Evolutionary conservation across 257 asterid species (phyloP).

Genomic region (Scutellaria barbata): DNA sequence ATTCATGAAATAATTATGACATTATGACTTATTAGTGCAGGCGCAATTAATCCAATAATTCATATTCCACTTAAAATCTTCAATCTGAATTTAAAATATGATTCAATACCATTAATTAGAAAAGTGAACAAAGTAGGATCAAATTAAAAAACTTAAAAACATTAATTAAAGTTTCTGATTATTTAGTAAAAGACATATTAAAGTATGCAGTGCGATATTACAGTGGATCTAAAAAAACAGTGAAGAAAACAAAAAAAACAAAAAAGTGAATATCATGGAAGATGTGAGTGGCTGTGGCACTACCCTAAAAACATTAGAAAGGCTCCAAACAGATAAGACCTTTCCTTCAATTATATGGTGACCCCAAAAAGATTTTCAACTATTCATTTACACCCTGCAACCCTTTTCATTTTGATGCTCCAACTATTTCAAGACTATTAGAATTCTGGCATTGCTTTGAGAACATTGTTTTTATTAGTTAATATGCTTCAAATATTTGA

Average conservation of each 20-base stretch:
- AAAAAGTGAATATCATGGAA: neutral
- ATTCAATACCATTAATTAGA: no score
- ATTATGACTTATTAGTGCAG: neutral
- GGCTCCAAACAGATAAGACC: neutral
- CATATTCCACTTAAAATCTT: neutral
- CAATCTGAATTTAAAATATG: neutral
- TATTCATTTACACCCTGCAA: neutral
- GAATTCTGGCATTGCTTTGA: no score
- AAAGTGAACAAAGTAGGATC: no score
- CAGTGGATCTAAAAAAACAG: neutral
- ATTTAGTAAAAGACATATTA: no score
- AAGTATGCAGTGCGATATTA: no score
- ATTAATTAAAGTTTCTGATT: no score
- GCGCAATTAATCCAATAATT: neutral
- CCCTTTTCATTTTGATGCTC: neutral
- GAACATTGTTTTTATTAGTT: neutral
- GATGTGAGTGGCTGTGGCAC: neutral
- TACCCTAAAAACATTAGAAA: no score
- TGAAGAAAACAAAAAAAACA: neutral
- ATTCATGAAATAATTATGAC: neutral
- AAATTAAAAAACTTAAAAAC: no score
- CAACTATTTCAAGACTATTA: neutral
- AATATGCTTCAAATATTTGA: neutral
- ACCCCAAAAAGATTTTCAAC: constrained; percentile 17
- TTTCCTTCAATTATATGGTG: constrained; percentile 11